Evolutionary conservation across 441 rosid genomes (phyloP).

Genomic region (Dalechampia spathulata): DNA sequence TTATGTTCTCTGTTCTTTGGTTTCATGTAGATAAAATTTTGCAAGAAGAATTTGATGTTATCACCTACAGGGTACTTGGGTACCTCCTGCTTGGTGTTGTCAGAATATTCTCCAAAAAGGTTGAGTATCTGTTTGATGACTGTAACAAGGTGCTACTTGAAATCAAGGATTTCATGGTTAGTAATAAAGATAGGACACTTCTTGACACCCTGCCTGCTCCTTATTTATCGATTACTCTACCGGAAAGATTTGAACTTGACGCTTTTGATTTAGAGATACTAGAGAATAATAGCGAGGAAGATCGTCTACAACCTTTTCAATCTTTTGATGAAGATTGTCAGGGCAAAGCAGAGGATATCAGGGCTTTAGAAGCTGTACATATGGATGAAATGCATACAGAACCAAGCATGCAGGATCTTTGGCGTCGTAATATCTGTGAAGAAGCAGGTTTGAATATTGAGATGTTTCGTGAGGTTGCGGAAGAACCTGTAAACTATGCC

Average conservation of each 20-base stretch:
- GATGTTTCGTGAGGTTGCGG: conserved; percentile 19
- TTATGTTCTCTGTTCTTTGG: neutral
- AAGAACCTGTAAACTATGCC: conserved; percentile 23
- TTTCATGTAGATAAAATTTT: conserved; percentile 44
- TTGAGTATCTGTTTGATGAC: conserved; percentile 64
- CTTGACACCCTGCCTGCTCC: conserved; percentile 25
- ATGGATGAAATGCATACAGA: conserved; percentile 19
- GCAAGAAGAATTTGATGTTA: conserved; percentile 49
- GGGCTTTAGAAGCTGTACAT: conserved; percentile 11
- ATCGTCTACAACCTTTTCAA: conserved; percentile 20
- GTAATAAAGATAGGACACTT: conserved; percentile 28
- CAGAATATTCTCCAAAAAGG: conserved; percentile 85
- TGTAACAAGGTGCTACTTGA: conserved; percentile 50
- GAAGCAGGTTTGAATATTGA: conserved; percentile 24
- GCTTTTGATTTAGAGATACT: conserved; percentile 81
- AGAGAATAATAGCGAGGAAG: conserved; percentile 57
- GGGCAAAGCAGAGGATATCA: conserved; percentile 16
- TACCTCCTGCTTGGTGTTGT: conserved; percentile 86
- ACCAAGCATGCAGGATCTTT: conserved; percentile 24
- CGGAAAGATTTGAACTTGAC: conserved; percentile 55
- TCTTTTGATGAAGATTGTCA: conserved; percentile 12
- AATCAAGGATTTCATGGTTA: conserved; percentile 52
- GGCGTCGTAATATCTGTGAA: conserved; percentile 21
- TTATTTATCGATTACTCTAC: conserved; percentile 31
- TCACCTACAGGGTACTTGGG: conserved; percentile 70